Evolutionary conservation across 139 green algal species (phyloP).

Genomic region (Pycnococcus provasolii): DNA sequence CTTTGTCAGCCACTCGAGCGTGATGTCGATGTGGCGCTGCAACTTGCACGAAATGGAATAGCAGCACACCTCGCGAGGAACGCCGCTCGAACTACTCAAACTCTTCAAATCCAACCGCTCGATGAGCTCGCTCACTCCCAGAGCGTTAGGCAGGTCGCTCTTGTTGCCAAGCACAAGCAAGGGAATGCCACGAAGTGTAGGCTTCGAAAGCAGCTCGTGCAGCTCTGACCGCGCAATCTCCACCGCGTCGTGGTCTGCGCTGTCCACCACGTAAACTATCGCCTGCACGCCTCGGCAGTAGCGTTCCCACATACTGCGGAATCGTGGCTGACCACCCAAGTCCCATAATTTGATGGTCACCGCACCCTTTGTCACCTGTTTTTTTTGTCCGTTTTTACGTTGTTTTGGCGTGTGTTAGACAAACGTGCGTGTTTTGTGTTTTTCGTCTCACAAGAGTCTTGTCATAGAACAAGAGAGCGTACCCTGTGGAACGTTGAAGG

Average conservation of each 20-base stretch:
- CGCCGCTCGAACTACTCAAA: constrained; percentile 12
- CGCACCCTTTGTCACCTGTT: constrained; percentile 65
- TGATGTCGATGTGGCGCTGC: constrained; percentile 86
- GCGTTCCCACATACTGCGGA: constrained; percentile 94
- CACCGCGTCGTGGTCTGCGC: constrained; percentile 70
- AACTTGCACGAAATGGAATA: constrained; percentile 93
- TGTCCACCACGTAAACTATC: constrained; percentile 85
- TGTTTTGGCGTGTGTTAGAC: too few species aligned
- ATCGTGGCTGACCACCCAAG: constrained; percentile 86
- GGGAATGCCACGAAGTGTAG: constrained; percentile 58
- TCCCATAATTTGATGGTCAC: constrained; percentile 99
- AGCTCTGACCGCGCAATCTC: constrained; percentile 49
- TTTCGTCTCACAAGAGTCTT: too few species aligned
- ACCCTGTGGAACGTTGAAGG: too few species aligned
- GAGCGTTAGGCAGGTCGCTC: constrained; percentile 75
- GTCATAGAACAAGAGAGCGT: too few species aligned
- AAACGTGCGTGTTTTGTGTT: too few species aligned
- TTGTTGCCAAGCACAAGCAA: constrained; percentile 98
- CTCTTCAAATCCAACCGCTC: constrained; percentile 62
- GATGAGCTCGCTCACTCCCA: constrained; percentile 62
- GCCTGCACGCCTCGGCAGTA: constrained; percentile 93
- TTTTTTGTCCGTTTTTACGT: too few species aligned
- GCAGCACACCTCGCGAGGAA: constrained; percentile 65
- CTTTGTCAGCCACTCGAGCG: constrained; percentile 75
- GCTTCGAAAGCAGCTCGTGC: constrained; percentile 43